A percentile compares a stretch with the other conserved stretches of the same genome.
These are phyloP conservation scores for Paecilomyces niveus DNA, from an alignment of 2,329 filamentous ascomycete genomes.

Conservation along the genomic window DNA sequence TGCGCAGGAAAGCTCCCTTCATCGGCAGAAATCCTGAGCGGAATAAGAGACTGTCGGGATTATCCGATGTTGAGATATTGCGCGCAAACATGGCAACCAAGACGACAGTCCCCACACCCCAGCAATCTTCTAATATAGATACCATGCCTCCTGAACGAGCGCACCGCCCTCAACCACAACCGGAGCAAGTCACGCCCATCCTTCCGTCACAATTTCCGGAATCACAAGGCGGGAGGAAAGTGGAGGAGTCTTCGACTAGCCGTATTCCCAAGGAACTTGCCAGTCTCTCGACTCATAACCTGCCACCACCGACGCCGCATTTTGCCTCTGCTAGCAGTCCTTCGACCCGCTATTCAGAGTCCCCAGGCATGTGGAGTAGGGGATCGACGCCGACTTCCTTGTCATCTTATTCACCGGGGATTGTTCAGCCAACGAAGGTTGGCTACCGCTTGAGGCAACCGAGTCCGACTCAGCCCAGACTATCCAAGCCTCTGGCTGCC, in stretches of 20 bases:
- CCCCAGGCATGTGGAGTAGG: conserved; percentile 40
- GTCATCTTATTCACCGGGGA: conserved; percentile 43
- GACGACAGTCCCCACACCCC: conserved; percentile 9
- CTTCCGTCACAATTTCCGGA: conserved; percentile 9
- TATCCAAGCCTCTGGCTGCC: not conserved
- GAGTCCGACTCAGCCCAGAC: conserved; percentile 7
- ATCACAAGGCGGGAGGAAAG: conserved; percentile 9
- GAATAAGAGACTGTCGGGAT: conserved; percentile 5
- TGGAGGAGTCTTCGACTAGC: conserved; percentile 10
- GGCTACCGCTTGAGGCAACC: conserved; percentile 26
- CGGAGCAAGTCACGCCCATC: no score
- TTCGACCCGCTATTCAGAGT: conserved; percentile 40
- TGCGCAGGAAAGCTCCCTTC: conserved; percentile 34
- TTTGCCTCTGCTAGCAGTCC: conserved; percentile 36
- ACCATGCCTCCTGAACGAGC: no score
- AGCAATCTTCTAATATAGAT: conserved; percentile 8
- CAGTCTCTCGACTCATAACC: conserved; percentile 30
- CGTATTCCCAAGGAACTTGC: conserved; percentile 30
- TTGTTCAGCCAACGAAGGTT: conserved; percentile 33
- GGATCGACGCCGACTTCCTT: conserved; percentile 44
- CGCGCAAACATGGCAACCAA: not conserved
- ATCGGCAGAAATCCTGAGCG: conserved; percentile 9
- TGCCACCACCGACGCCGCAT: conserved; percentile 30
- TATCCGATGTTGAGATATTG: not conserved
- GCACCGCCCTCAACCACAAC: no score